Base-by-base conservation (phyloP, 208 protist genomes). In the Leishmania tropica region DNA sequence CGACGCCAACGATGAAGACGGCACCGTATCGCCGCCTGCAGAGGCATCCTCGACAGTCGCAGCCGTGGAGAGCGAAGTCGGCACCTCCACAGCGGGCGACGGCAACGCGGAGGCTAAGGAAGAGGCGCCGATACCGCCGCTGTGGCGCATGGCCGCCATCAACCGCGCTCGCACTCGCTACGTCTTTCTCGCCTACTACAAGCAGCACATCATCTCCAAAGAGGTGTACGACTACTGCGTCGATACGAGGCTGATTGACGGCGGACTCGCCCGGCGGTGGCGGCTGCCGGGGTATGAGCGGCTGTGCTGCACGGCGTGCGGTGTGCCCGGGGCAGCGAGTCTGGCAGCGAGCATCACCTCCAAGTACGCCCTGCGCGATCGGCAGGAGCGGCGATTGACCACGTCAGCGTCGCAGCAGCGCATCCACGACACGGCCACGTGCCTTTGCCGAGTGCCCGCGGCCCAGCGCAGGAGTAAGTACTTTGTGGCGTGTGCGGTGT, bases 221-320 rank as follows among this genome's bases (percentile, higher is more conserved):
- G 93, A 94, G 76, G 91, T 96, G 37, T 89, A 93, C 76, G 85
- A 96, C 78, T 97, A 97, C 89, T 97, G 94, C 75, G 89, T 88
- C 35, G 92, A 96, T 81, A 94, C 93, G 93, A 87, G 94, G 76
- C 94, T 97, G 58, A 92, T 97, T 77, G 94, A 97, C 73, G 89
- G 79, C 45, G 91, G 93, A 0, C 83, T 97, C 10, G 89, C 89
- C 53, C 87, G 90, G 70, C 87, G 90, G n/a, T 97, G 94, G 93
- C 75, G 87, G 58, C 85, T 97, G 48, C 88, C 93, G 1, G 94
- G 94, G 21, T 97, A 97, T 75, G 94, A 97, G 85, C 81, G 83
- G 19, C 86, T 96, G 24, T 97, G 94, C 85, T 97, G 94, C 81
- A 94, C 87, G 11, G 87, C 93, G 21, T 97, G 94, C 78, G 92